These are phyloP conservation scores for Rubia balearica DNA, from an alignment of 305 asterid genomes.

Conservation along the genomic window DNA sequence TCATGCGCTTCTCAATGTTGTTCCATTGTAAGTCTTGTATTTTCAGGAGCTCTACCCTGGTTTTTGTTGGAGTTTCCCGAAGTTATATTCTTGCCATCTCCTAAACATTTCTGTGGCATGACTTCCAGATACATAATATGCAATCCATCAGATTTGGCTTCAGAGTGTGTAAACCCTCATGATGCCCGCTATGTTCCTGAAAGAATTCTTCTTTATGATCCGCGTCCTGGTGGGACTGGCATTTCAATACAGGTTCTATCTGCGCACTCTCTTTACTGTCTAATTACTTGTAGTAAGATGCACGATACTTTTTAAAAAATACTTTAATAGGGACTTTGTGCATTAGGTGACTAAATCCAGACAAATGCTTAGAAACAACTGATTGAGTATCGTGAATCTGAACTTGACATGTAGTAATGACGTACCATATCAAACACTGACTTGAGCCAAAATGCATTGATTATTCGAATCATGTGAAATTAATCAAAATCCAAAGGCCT, in stretches of 20 bases:
- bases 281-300: background rate
- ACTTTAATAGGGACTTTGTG: background rate
- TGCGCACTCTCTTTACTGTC: background rate
- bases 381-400: background rate
- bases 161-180: conserved; percentile 85
- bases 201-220: conserved; percentile 89
- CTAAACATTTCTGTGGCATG: conserved; percentile 14
- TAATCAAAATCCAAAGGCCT: background rate
- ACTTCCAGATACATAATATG: conserved; percentile 65
- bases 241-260: conserved; percentile 70
- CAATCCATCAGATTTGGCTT: conserved; percentile 80
- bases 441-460: background rate
- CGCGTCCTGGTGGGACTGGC: conserved; percentile 94
- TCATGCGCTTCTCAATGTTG: conserved; percentile 84
- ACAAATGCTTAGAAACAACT: background rate
- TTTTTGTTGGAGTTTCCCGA: conserved; percentile 8
- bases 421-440: background rate
- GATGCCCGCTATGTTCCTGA: conserved; percentile 70
- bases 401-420: no score
- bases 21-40: conserved; percentile 67
- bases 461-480: background rate
- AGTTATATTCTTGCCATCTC: conserved; percentile 18
- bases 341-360: background rate
- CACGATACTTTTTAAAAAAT: background rate
- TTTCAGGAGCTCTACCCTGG: background rate